These are phyloP conservation scores for Ceratocystis variospora DNA, from an alignment of 2,329 filamentous ascomycete species.

Conservation along the genomic window DNA sequence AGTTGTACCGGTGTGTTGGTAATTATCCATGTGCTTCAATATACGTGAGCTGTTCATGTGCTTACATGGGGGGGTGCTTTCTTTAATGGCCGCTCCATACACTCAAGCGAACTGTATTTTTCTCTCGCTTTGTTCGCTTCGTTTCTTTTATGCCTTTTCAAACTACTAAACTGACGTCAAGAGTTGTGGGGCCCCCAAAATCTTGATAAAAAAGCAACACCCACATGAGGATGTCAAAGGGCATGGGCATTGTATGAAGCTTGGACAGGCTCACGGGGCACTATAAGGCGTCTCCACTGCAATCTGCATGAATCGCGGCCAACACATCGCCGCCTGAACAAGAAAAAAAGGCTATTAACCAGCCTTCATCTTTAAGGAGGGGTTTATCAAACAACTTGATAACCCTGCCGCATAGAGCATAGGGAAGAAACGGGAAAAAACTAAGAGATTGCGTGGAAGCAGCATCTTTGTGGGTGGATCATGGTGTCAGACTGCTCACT, in stretches of 20 bases:
- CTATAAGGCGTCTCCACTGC: neutral
- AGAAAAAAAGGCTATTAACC: neutral
- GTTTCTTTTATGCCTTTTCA: neutral
- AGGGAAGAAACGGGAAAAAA: neutral
- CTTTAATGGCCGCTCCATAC: neutral
- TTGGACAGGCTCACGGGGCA: constrained; percentile 2
- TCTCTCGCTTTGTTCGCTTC: neutral
- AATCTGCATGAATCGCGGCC: neutral
- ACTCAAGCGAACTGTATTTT: neutral
- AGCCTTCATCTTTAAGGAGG: neutral
- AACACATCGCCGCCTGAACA: constrained; percentile 1
- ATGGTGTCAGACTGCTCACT: neutral
- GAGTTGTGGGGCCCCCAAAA: neutral
- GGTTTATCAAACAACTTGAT: neutral
- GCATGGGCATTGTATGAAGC: neutral
- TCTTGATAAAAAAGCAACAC: neutral
- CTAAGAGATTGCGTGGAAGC: neutral
- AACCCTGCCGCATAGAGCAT: neutral
- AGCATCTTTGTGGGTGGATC: neutral
- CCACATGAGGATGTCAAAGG: neutral
- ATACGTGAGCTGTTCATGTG: no score
- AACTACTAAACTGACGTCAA: neutral
- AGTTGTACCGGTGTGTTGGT: no score
- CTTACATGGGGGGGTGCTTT: no score
- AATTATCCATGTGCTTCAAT: no score